These are phyloP conservation scores for Clathrus columnatus DNA, from an alignment of 768 basidiomycete species.

Conservation along the genomic window DNA sequence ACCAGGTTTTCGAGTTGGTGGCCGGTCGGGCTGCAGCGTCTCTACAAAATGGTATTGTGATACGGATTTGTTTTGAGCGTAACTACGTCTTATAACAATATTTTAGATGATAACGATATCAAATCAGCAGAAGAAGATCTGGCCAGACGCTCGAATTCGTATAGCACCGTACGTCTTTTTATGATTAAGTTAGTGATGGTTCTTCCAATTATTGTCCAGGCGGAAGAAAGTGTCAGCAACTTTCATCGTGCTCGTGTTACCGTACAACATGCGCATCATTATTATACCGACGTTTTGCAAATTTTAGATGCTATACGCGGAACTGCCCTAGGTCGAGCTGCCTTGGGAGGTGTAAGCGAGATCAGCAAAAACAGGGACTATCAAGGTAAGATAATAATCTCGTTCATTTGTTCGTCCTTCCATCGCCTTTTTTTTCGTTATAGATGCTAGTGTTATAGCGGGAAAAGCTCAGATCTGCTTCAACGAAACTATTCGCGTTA, in stretches of 20 bases:
- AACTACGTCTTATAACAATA: too few relatives aligned
- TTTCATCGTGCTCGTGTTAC: conserved; percentile 9
- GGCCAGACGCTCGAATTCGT: background rate
- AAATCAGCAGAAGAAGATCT: background rate
- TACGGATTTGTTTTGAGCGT: background rate
- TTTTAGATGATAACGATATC: background rate
- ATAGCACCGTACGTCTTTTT: background rate
- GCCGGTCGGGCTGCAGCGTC: background rate
- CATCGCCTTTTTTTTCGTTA: background rate
- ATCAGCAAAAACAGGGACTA: conserved; percentile 9
- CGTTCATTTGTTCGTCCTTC: background rate
- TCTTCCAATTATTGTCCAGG: background rate
- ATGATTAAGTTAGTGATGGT: background rate
- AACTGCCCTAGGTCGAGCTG: background rate
- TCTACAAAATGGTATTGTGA: background rate
- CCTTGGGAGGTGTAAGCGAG: conserved; percentile 8
- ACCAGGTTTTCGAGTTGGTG: conserved; percentile 9
- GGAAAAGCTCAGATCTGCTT: conserved; percentile 10
- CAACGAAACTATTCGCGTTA: conserved; percentile 9
- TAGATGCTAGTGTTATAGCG: conserved; percentile 1
- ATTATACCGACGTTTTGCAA: conserved; percentile 2
- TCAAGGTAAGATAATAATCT: conserved; percentile 5
- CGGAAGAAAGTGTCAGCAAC: background rate
- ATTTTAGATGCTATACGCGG: conserved; percentile 6
- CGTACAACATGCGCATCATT: conserved; percentile 13